Evolutionary conservation across 2,329 filamentous ascomycete genomes (phyloP).

Genomic region (Dothideomycetidae sp.): DNA sequence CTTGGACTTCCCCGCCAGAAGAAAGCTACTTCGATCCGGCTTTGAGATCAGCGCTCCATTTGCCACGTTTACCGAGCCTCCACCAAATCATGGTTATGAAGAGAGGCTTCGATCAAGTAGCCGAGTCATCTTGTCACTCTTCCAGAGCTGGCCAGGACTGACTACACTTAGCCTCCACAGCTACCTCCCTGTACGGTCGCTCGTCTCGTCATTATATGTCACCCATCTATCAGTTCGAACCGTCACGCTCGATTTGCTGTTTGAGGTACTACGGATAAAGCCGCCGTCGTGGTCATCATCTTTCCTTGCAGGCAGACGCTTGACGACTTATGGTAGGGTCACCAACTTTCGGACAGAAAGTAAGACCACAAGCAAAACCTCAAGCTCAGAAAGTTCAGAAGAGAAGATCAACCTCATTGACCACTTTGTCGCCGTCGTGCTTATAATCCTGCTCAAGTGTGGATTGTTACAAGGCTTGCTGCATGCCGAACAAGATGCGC

Average conservation of each 20-base stretch:
- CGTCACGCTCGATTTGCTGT: conserved; percentile 76
- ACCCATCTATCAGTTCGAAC: conserved; percentile 46
- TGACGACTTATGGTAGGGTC: conserved; percentile 95
- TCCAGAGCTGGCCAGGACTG: conserved; percentile 89
- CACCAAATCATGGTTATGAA: conserved; percentile 40
- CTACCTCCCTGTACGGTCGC: conserved; percentile 68
- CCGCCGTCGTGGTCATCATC: conserved; percentile 89
- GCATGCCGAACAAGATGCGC: conserved; percentile 52
- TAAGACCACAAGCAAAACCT: conserved; percentile 36
- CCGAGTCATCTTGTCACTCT: conserved; percentile 76
- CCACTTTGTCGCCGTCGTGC: conserved; percentile 79
- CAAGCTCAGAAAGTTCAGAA: conserved; percentile 53
- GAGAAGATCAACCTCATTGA: conserved; percentile 64
- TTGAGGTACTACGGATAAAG: conserved; percentile 75
- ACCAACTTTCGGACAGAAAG: conserved; percentile 60
- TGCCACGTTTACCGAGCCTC: conserved; percentile 79
- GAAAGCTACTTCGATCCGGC: conserved; percentile 72
- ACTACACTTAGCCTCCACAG: conserved; percentile 80
- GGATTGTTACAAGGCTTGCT: conserved; percentile 45
- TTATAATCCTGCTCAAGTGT: conserved; percentile 72
- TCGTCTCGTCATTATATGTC: conserved; percentile 53
- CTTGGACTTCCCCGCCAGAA: conserved; percentile 66
- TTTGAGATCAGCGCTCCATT: conserved; percentile 78
- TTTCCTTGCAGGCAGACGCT: conserved; percentile 76
- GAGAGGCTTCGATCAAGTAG: conserved; percentile 70